Conservation (phyloP, 2,329 filamentous ascomycete species). For the Talaromyces sp. region DNA sequence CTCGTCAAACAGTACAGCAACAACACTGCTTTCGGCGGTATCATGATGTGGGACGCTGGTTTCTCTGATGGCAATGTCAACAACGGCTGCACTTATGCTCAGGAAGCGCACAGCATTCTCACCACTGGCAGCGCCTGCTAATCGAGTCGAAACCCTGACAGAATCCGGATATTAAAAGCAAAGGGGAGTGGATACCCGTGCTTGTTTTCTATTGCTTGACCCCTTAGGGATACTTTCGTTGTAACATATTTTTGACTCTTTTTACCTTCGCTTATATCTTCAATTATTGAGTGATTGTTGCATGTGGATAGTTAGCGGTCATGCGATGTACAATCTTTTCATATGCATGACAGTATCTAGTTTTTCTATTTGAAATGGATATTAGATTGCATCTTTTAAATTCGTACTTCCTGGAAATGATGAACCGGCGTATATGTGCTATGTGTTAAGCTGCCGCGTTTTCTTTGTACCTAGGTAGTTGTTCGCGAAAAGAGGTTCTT, state of each 20-base stretch:
- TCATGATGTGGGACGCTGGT: slow-evolving; percentile 60
- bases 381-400: neutral
- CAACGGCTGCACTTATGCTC: slow-evolving; percentile 44
- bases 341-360: neutral
- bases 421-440: too few relatives aligned
- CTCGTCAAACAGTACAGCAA: slow-evolving; percentile 45
- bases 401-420: too few relatives aligned
- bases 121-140: slow-evolving; percentile 14
- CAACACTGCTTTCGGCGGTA: slow-evolving; percentile 51
- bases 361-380: neutral
- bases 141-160: neutral
- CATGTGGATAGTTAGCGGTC: neutral
- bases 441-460: too few relatives aligned
- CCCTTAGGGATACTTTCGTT: neutral
- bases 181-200: neutral
- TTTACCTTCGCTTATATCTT: neutral
- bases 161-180: neutral
- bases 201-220: neutral
- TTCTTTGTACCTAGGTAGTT: too few relatives aligned
- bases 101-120: slow-evolving; percentile 49
- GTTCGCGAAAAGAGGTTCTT: too few relatives aligned
- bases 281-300: neutral
- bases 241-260: neutral
- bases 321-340: neutral
- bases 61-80: slow-evolving; percentile 46